Evolutionary conservation across 73 alveolate genomes (phyloP), one percentile per base, ranked within the genome.

Genomic region (Paramecium tetraurelia): DNA sequence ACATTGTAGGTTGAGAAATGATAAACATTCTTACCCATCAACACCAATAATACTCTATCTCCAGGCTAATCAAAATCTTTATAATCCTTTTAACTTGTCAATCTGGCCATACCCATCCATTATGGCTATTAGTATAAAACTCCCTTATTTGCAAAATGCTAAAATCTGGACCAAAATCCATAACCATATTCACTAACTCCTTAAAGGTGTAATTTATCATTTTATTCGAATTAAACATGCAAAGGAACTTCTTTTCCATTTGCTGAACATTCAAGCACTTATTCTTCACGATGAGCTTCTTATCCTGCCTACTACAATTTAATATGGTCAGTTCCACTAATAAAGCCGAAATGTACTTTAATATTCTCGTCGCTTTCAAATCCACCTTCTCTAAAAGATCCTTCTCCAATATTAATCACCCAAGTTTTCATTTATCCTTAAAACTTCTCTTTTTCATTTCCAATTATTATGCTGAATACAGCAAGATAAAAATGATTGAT

Each of bases 331-430:
- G 70, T 41, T 20, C 90, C 90, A 44, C 63, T 27, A 22, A 80
- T 46, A 20, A 80, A 80, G 1, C 90, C 90, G 12, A 80, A 80
- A 18, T 41, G 70, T 0, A 80, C 90, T 80, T 80, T 80, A 1
- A 80, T 48, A 46, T 44, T 48, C 6, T 80, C 90, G 46, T 80
- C 90, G 8, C 33, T 18, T 20, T 80, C 90, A 48, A 80, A 80
- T 31, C 57, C 72, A 11, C 75, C 70, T 80, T 80, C 90, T 48
- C 90, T 80, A 46, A n/a, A 80, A 46, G 76, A 22, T 41, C 72
- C 90, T 24, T 80, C 46, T 80, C 90, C 90, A 80, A 80, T 63
- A 80, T 80, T 80, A 6, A 80, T 44, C 12, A 80, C 90, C 90
- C 90, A 80, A 18, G 90, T 80, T 46, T 80, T 80, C 76, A 80